A percentile compares a stretch with the other conserved stretches of the same genome.
These are phyloP conservation scores for Saccharomycopsis olivae DNA, from an alignment of 805 yeast genomes.

Conservation along the genomic window DNA sequence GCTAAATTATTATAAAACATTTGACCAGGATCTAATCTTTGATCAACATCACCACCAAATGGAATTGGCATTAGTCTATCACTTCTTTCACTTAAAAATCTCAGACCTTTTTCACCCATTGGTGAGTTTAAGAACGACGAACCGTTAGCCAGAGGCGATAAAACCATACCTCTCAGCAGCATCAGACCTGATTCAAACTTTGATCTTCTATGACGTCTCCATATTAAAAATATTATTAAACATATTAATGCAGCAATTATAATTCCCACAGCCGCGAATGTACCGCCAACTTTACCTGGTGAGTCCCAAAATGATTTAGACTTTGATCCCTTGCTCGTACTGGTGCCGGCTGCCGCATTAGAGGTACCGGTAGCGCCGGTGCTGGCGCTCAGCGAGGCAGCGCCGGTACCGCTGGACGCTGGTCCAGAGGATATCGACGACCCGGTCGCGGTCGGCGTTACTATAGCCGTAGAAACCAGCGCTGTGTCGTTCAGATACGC, in stretches of 20 bases:
- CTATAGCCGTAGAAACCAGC: too few species aligned
- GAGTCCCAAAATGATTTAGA: constrained; percentile 42
- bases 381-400: neutral
- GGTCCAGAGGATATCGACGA: neutral
- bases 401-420: neutral
- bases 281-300: constrained; percentile 77
- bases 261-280: constrained; percentile 70
- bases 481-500: too few species aligned
- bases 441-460: neutral
- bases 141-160: neutral
- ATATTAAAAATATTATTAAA: constrained; percentile 32
- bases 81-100: too few species aligned
- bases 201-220: constrained; percentile 19
- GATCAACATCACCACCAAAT: constrained; percentile 34
- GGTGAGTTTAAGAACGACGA: constrained; percentile 10
- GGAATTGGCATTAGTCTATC: constrained; percentile 6
- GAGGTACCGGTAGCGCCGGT: neutral
- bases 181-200: neutral
- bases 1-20: constrained; percentile 27
- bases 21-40: constrained; percentile 47
- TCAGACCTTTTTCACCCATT: neutral
- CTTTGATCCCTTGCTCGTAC: constrained; percentile 2
- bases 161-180: too few species aligned
- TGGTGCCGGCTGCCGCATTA: neutral
- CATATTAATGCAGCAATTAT: constrained; percentile 37